These are phyloP conservation scores for Xylariales sp. DNA, from an alignment of 2,329 filamentous ascomycete species.

Conservation along the genomic window DNA sequence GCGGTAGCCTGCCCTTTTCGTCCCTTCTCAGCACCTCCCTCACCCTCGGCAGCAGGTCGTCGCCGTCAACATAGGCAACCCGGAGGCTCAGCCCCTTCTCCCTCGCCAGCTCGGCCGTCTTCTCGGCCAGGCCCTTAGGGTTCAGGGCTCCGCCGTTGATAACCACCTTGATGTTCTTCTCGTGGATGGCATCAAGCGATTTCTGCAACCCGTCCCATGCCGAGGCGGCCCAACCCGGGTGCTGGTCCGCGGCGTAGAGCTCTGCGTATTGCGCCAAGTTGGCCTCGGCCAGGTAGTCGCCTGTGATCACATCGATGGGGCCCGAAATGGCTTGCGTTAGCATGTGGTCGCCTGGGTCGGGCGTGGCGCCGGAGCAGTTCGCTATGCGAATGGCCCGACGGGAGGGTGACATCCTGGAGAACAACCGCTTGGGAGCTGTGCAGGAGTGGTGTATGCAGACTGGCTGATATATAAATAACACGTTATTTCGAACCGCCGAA, in stretches of 20 bases:
- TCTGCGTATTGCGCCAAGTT: conserved; percentile 45
- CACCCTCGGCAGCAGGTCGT: conserved; percentile 29
- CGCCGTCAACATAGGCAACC: conserved; percentile 25
- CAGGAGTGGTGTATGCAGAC: too few species aligned
- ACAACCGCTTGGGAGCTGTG: too few species aligned
- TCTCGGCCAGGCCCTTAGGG: conserved; percentile 47
- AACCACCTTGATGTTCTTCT: conserved; percentile 44
- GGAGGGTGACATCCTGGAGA: conserved; percentile 10
- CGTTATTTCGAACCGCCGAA: too few species aligned
- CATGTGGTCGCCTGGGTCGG: conserved; percentile 19
- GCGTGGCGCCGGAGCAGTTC: conserved; percentile 18
- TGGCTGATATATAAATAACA: too few species aligned
- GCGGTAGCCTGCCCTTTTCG: conserved; percentile 20
- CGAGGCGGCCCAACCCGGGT: conserved; percentile 31
- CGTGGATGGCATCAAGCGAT: conserved; percentile 19
- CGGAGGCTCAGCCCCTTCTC: conserved; percentile 14
- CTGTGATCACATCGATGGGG: conserved; percentile 33
- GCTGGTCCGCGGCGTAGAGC: conserved; percentile 21
- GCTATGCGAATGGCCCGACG: conserved; percentile 18
- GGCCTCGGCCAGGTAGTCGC: conserved; percentile 38
- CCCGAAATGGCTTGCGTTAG: conserved; percentile 28
- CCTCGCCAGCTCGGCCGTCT: conserved; percentile 41
- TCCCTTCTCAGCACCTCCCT: conserved; percentile 15
- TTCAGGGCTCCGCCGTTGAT: conserved; percentile 52
- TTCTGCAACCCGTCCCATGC: conserved; percentile 26